These are phyloP conservation scores for Thalassiosira mediterranea DNA, from an alignment of 352 stramenopile species.

Conservation along the genomic window DNA sequence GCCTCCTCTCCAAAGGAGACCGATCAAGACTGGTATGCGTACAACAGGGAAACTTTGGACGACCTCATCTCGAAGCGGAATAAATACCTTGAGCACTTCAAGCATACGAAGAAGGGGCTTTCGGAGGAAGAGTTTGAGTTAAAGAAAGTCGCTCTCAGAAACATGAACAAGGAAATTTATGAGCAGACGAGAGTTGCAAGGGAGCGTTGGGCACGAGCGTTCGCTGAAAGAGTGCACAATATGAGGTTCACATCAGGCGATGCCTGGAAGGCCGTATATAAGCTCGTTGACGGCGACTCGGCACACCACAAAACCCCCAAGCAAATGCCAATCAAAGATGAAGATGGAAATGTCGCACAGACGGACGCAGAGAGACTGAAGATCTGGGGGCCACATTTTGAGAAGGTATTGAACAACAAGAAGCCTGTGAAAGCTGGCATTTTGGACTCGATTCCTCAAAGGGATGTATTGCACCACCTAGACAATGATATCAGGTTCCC, in stretches of 20 bases:
- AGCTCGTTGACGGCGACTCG: background rate
- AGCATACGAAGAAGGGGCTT: too few species aligned
- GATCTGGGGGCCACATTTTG: background rate
- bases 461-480: background rate
- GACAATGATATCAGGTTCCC: slow-evolving; percentile 15
- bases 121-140: too few species aligned
- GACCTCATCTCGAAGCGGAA: background rate
- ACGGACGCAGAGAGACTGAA: background rate
- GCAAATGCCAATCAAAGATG: background rate
- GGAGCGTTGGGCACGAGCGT: background rate
- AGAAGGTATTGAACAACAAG: slow-evolving; percentile 7
- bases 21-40: background rate
- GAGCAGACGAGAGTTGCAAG: background rate
- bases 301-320: slow-evolving; percentile 1
- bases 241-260: background rate
- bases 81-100: too few species aligned
- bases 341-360: background rate
- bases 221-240: background rate
- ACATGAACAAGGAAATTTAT: background rate
- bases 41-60: slow-evolving; percentile 2
- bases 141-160: background rate
- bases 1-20: background rate
- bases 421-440: background rate
- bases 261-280: slow-evolving; percentile 1
- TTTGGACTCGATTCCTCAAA: slow-evolving; percentile 21